These are phyloP conservation scores for Plectosphaerella sp. DNA, from an alignment of 2,329 filamentous ascomycete genomes.

Conservation along the genomic window DNA sequence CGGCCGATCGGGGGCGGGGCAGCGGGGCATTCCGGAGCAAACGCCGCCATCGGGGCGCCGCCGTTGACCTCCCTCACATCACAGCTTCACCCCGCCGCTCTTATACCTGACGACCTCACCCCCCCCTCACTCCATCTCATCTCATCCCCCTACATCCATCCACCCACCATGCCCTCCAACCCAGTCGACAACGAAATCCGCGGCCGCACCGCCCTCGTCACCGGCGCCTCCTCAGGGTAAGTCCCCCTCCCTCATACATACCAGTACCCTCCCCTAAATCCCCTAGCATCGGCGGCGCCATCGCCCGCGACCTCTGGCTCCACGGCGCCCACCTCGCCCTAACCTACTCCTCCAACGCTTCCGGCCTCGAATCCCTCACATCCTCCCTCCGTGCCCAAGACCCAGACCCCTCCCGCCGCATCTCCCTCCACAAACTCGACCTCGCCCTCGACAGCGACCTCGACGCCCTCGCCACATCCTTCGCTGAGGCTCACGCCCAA, in stretches of 20 bases:
- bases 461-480: constrained; percentile 47
- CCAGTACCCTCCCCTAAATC: neutral
- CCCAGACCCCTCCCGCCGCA: constrained; percentile 24
- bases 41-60: no score
- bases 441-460: constrained; percentile 50
- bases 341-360: constrained; percentile 50
- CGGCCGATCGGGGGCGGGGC: no score
- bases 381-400: constrained; percentile 29
- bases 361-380: constrained; percentile 39
- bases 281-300: constrained; percentile 54
- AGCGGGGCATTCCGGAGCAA: no score
- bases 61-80: no score
- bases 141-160: no score
- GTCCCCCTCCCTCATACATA: constrained; percentile 5
- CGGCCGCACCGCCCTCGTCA: constrained; percentile 53
- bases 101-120: no score
- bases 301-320: constrained; percentile 48
- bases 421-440: constrained; percentile 55
- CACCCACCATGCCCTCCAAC: neutral
- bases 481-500: constrained; percentile 46
- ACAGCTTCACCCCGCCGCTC: no score
- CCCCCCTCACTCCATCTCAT: no score
- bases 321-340: constrained; percentile 51
- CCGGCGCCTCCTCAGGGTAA: constrained; percentile 58
- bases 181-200: constrained; percentile 37